Evolutionary conservation across 164 flowering plant genomes (phyloP).

Genomic region (Echeveria elegans): DNA sequence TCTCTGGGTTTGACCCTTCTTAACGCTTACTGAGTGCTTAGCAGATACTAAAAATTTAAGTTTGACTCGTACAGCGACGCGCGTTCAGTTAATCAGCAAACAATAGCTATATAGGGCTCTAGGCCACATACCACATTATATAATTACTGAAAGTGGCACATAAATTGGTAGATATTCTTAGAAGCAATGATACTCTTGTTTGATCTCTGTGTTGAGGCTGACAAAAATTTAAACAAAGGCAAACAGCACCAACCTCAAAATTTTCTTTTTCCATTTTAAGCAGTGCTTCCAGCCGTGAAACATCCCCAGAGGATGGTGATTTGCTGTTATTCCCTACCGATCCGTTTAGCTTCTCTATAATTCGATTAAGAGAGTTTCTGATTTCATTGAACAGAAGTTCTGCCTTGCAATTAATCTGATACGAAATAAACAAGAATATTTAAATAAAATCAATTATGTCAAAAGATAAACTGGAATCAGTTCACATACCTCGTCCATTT

Average conservation of each 20-base stretch:
- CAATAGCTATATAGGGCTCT: too few species aligned
- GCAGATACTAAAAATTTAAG: too few species aligned
- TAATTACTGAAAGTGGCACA: too few species aligned
- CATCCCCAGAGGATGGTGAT: conserved; percentile 36
- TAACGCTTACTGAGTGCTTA: too few species aligned
- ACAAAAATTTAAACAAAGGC: neutral
- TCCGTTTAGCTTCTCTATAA: conserved; percentile 34
- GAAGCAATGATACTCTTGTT: neutral
- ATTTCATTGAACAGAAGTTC: conserved; percentile 78
- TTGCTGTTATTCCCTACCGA: conserved; percentile 24
- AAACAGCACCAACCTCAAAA: conserved; percentile 50
- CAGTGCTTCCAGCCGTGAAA: conserved; percentile 54
- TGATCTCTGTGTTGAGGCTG: neutral
- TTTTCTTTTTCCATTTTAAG: conserved; percentile 65
- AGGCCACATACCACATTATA: too few species aligned
- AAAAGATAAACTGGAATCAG: neutral
- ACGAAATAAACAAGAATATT: conserved; percentile 18
- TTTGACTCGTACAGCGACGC: too few species aligned
- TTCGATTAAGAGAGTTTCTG: conserved; percentile 42
- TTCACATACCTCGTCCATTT: conserved; percentile 57
- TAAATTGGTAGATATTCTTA: neutral
- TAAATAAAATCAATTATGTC: neutral
- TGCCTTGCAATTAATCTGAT: conserved; percentile 23
- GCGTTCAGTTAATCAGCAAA: too few species aligned
- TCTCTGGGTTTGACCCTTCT: too few species aligned